Percentiles rank a stretch among this genome's conserved stretches.
Conservation (phyloP, 2,329 filamentous ascomycete species). For the Aureobasidium sp. region DNA sequence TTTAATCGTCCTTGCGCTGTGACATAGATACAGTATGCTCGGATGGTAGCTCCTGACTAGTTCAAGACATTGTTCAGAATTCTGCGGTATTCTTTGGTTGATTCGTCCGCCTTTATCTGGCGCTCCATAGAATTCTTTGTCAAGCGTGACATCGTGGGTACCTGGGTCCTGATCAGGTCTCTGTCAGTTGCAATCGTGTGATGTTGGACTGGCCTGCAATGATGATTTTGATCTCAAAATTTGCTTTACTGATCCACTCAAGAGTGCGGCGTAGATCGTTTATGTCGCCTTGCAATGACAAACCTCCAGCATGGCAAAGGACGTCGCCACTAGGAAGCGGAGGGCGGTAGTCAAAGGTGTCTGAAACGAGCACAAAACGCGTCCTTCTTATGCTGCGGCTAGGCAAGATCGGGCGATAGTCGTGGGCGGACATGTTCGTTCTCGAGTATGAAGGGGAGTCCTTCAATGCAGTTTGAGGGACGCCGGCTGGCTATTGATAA, state of each 20-base stretch:
- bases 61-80: background rate
- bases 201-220: slow-evolving; percentile 50
- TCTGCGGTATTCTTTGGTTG: background rate
- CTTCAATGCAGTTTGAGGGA: background rate
- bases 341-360: slow-evolving; percentile 62
- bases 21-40: slow-evolving; percentile 57
- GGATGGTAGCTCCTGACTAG: background rate
- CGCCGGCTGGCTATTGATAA: no score
- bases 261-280: slow-evolving; percentile 54
- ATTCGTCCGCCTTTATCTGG: background rate
- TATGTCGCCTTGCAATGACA: slow-evolving; percentile 64
- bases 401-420: background rate
- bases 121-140: slow-evolving; percentile 46
- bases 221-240: slow-evolving; percentile 65
- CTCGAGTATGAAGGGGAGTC: no score
- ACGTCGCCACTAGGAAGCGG: slow-evolving; percentile 63
- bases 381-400: slow-evolving; percentile 36
- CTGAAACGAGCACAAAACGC: slow-evolving; percentile 67
- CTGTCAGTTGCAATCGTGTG: background rate
- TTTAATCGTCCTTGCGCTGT: slow-evolving; percentile 48
- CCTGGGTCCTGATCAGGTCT: background rate
- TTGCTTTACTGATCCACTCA: slow-evolving; percentile 59
- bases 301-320: slow-evolving; percentile 67
- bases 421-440: background rate
- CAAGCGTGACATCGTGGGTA: background rate